Evolutionary conservation across 495 filamentous ascomycete genomes (phyloP), one percentile per base, ranked within the genome.

Genomic region (Trichoderma orchidacearum): DNA sequence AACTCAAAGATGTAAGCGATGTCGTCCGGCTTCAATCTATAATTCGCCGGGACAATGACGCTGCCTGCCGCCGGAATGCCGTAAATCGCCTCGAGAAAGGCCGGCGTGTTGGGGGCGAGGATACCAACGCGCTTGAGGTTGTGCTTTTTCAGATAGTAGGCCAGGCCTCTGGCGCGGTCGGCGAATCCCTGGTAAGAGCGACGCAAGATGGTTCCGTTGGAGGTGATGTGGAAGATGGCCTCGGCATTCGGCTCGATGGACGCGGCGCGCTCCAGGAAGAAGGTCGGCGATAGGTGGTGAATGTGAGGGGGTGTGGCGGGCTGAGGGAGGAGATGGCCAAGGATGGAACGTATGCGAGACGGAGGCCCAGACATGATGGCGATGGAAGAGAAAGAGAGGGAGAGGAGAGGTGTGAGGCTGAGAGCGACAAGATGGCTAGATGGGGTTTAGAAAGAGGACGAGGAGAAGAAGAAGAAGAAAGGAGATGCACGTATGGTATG

Each of bases 1-100:
- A 94, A 92, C 1, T 78, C 75, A 60, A 98, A 88, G 50, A 98
- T 96, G 66, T 96, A 98, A 8, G 76, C 67, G 50, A 98, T 85
- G 71, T 98, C 93, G 56, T 90, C 89, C 17, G 78, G 71, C 66
- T 95, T 96, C 23, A 98, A 70, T 5, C 93, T 78, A 67, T 94
- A 93, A 63, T 98, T 98, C n/a, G 90, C 85, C 6, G 83, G 82
- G 58, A 95, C 83, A 61, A 88, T 85, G 9, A 95, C 78, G 9
- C 74, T 88, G 7, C 90, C 90, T 2, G 88, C 90, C 23, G 90
- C 93, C 1, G 81, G 83, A 63, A 96, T 87, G 5, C 87, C 93
- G 62, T 90, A 98, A 51, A 96, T 85, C 2, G 81, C 76, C 70
- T 97, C 92, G 18, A 97, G 72, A 66, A 96, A 96, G 0, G 90